phyloP scores from a whole-genome alignment of 2,329 filamentous ascomycete genomes.

The Microascus cirrosus region DNA sequence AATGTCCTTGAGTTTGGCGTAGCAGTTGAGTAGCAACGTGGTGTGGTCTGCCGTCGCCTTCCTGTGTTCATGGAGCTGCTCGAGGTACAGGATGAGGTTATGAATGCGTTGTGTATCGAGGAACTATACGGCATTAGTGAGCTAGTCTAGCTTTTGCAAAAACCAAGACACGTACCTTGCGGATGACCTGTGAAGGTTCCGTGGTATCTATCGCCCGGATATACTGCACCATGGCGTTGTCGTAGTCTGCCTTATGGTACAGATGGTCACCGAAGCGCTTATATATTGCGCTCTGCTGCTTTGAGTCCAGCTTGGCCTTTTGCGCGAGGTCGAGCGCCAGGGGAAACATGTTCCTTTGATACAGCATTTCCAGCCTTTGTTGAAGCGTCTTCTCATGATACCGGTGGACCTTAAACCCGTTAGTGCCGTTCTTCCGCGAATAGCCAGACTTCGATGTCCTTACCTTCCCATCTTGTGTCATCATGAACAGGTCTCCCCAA shows the following conservation, averaged over 20 bases:
- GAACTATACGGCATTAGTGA: conserved; percentile 42
- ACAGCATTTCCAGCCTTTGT: conserved; percentile 86
- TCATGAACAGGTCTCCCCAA: conserved; percentile 86
- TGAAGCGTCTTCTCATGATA: conserved; percentile 88
- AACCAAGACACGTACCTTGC: conserved; percentile 49
- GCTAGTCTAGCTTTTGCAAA: neutral
- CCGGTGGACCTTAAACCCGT: conserved; percentile 52
- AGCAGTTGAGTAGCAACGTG: conserved; percentile 88
- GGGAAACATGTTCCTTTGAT: conserved; percentile 85
- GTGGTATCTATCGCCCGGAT: conserved; percentile 92
- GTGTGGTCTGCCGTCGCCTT: conserved; percentile 93
- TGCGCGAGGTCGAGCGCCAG: conserved; percentile 87
- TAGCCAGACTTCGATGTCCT: conserved; percentile 8
- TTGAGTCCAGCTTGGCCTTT: conserved; percentile 67
- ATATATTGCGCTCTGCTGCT: conserved; percentile 85
- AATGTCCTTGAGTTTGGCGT: conserved; percentile 94
- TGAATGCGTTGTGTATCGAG: conserved; percentile 95
- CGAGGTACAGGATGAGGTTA: conserved; percentile 92
- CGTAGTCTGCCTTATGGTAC: conserved; percentile 91
- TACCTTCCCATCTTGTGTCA: conserved; percentile 87
- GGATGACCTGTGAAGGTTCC: conserved; percentile 89
- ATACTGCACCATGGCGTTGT: conserved; percentile 98
- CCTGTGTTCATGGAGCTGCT: conserved; percentile 89
- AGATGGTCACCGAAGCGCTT: conserved; percentile 88
- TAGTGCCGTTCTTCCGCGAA: neutral